Conservation (phyloP, 2,329 filamentous ascomycete genomes). For the Talaromyces marneffei region DNA sequence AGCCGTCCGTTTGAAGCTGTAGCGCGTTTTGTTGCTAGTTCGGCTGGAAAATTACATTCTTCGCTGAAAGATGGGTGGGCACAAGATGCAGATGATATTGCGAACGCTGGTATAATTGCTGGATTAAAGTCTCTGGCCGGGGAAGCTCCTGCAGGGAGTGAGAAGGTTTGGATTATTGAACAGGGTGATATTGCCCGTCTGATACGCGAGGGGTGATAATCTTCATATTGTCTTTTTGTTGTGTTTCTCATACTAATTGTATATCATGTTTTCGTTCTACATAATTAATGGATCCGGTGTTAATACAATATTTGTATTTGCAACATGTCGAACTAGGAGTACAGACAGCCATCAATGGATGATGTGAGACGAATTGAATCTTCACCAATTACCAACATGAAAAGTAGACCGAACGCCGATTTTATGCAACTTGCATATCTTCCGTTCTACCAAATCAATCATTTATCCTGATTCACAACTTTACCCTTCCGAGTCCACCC, state of each 20-base stretch:
- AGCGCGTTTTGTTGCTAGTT: constrained; percentile 51
- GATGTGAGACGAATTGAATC: background rate
- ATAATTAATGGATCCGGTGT: no score
- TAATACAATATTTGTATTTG: background rate
- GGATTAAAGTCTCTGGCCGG: constrained; percentile 37
- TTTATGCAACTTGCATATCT: background rate
- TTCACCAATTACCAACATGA: background rate
- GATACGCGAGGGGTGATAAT: constrained; percentile 22
- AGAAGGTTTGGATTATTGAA: constrained; percentile 37
- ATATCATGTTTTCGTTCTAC: background rate
- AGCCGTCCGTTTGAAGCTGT: constrained; percentile 55
- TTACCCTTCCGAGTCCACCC: constrained; percentile 33
- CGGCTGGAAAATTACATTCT: constrained; percentile 50
- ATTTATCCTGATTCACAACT: constrained; percentile 11
- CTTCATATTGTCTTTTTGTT: background rate
- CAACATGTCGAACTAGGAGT: background rate
- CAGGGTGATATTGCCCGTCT: constrained; percentile 35
- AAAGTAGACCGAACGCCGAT: background rate
- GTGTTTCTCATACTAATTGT: background rate
- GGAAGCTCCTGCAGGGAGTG: constrained; percentile 32
- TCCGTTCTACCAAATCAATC: background rate
- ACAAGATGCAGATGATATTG: constrained; percentile 69
- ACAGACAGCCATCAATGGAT: background rate
- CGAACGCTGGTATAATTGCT: constrained; percentile 36
- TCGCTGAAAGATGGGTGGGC: constrained; percentile 59